Conservation (phyloP, 202 grass and related monocot genomes). For the Eragrostis tef region DNA sequence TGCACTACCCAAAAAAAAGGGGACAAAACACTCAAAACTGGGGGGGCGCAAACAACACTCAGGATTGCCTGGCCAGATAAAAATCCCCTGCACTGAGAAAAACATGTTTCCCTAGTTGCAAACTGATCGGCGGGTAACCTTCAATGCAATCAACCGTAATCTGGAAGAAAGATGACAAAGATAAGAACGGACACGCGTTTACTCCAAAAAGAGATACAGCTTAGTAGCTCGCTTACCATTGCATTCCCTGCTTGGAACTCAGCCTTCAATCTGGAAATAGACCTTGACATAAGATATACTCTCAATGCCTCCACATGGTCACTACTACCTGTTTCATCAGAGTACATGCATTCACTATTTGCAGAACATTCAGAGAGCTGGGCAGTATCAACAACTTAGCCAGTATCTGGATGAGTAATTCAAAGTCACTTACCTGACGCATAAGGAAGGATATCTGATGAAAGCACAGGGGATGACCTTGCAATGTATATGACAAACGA, state of each 20-base stretch:
- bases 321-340: constrained; percentile 63
- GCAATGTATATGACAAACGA: constrained; percentile 76
- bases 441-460: constrained; percentile 58
- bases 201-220: background rate
- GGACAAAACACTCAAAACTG: constrained; percentile 39
- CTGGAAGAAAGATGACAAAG: constrained; percentile 48
- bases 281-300: constrained; percentile 76
- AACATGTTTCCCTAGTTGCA: constrained; percentile 73
- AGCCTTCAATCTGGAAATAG: constrained; percentile 70
- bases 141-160: constrained; percentile 73
- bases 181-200: constrained; percentile 1
- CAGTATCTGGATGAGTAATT: constrained; percentile 6
- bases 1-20: background rate
- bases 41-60: constrained; percentile 31
- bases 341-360: constrained; percentile 33
- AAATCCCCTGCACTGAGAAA: constrained; percentile 80
- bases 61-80: constrained; percentile 52
- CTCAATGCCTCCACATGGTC: constrained; percentile 66
- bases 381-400: background rate
- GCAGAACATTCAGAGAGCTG: constrained; percentile 26
- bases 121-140: constrained; percentile 60
- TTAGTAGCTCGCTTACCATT: constrained; percentile 48
- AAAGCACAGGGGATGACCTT: constrained; percentile 58
- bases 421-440: constrained; percentile 54
- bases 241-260: constrained; percentile 77